Evolutionary conservation across 1,139 yeast species (phyloP), one percentile per base, ranked within the genome.

Genomic region (Nakaseomyces sp.): DNA sequence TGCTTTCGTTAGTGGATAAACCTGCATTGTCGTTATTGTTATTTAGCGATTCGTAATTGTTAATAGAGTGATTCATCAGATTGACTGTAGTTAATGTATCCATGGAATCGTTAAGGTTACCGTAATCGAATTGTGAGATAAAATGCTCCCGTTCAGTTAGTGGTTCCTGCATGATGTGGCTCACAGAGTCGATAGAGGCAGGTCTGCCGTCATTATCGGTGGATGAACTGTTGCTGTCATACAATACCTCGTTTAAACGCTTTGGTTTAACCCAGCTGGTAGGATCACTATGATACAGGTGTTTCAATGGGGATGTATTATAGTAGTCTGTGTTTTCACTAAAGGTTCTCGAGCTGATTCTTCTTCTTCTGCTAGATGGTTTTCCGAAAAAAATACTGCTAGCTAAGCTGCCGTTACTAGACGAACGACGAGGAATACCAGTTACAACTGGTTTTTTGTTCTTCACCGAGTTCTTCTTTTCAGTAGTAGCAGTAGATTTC

Each of bases 241-340:
- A 45, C 17, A 52, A 30, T 2, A 50, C 53, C 16, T 47, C 51
- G 30, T 52, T 52, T 28, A 49, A 22, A 29, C 52, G 48, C 19
- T 48, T 51, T 3, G 56, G 56, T 43, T 43, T 50, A n/a, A 50
- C 46, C 37, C 45, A 39, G n/a, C 20, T 42, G 5, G 49, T 43
- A 7, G 45, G 40, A 29, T 50, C 53, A 43, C 51, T 50, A 45
- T 56, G 60, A 45, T 51, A 57, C 16, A 55, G 41, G 41, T 57
- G 59, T 30, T 54, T 58, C 41, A 58, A 43, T 4, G 63, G 62
- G 10, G 61, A 57, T 5, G 57, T 52, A 43, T 59, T 58, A 40
- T 49, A 59, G 41, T 57, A 58, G 40, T 57, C 61, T 3, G 61
- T 58, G 31, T 56, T 54, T 10, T 58, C 58, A 28, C 55, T 54